Evolutionary conservation across 2,329 filamentous ascomycete genomes (phyloP), one percentile per base, ranked within the genome.

Genomic region (Nothopassalora personata): DNA sequence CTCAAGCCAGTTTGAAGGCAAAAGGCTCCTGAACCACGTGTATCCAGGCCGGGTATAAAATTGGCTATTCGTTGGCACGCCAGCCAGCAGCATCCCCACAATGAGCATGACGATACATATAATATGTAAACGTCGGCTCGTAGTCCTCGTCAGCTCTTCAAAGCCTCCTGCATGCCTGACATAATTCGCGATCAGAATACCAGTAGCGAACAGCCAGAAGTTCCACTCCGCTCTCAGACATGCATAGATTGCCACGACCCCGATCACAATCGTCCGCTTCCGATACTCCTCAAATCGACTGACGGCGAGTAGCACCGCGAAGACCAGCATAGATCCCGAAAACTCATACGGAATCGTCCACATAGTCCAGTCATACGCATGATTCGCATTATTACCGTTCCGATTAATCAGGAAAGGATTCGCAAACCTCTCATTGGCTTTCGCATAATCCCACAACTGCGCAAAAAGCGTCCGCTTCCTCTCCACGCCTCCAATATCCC

Each of bases 311-410:
- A 63, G 39, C 7, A 60, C 27, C 28, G 47, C 18, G 31, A 60
- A 65, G 18, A 65, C 54, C 31, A 63, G 39, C 48, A 65, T 30
- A 5, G 56, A 60, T 7, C 63, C 63, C 18, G 58, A 54, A 30
- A 55, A 65, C 43, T 65, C 63, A 31, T 61, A 61, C 10, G 63
- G 63, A 30, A 65, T 65, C n/a, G 63, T 65, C 63, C 63, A 65
- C 63, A 65, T 62, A 10, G 62, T 64, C 57, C 58, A 65, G 54
- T 65, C 60, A 46, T 65, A 65, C 4, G 36, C 51, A 46, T 65
- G 60, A 8, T 60, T 31, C 13, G 52, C 34, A 15, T 53, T 36
- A 3, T 27, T 36, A 11, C 33, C 18, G 23, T 55, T 31, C 18
- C 62, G 59, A 30, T 62, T 57, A 39, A 64, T 60, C 33, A 57